These are phyloP conservation scores for Erucastrum elatum DNA, from an alignment of 345 rosid species.

Conservation along the genomic window DNA sequence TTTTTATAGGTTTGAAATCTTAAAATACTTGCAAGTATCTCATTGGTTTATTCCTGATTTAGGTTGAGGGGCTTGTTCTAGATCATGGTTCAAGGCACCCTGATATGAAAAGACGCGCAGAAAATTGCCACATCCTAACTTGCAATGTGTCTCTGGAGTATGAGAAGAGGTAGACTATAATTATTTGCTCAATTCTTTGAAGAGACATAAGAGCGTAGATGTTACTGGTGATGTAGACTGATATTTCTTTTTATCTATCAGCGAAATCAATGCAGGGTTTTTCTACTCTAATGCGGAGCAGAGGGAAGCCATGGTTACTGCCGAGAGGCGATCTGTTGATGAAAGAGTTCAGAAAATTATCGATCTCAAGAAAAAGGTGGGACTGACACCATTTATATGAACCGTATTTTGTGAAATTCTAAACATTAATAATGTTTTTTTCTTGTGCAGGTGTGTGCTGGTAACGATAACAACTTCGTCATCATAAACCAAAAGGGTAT, in stretches of 20 bases:
- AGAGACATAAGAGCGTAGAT: not conserved
- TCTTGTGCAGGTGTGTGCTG: conserved; percentile 73
- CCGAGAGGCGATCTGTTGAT: conserved; percentile 85
- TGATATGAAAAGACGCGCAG: conserved; percentile 97
- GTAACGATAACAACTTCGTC: conserved; percentile 68
- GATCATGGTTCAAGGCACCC: conserved; percentile 99
- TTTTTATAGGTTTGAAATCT: not conserved
- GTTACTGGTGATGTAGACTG: conserved; percentile 6
- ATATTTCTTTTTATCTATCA: conserved; percentile 35
- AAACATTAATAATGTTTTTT: not conserved
- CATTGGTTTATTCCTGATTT: conserved; percentile 6
- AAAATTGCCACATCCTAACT: conserved; percentile 89
- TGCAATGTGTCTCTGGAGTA: conserved; percentile 96
- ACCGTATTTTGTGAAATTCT: not conserved
- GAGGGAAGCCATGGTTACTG: conserved; percentile 92
- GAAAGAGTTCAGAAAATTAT: conserved; percentile 79
- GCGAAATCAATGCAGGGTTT: conserved; percentile 97
- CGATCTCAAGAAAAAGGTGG: conserved; percentile 76
- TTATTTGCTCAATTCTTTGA: not conserved
- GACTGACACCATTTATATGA: not conserved
- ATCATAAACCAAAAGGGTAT: conserved; percentile 94
- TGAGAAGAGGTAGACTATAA: conserved; percentile 83
- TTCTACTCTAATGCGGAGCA: conserved; percentile 97
- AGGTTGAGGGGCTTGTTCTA: conserved; percentile 99
- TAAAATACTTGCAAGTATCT: not conserved